Evolutionary conservation across 768 basidiomycete genomes (phyloP), one percentile per base, ranked within the genome.

Genomic region (Pleurotus giganteus): DNA sequence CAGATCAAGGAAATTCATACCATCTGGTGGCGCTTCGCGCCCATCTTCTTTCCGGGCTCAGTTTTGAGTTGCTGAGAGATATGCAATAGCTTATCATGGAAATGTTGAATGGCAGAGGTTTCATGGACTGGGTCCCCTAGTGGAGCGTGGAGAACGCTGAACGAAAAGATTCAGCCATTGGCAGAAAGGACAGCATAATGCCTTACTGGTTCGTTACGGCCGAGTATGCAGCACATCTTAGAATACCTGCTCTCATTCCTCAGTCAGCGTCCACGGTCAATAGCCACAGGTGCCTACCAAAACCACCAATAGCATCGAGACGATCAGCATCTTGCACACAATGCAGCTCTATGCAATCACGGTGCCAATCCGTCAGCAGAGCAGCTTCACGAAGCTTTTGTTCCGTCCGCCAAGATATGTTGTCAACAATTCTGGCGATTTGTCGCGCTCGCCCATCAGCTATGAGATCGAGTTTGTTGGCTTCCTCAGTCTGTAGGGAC

Each of bases 381-480:
- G 82, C 84, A 2, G 69, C 65, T 47, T 79, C 76, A 13, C 80
- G 74, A 5, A 89, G 72, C 57, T 76, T 82, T 66, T 84, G 87
- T 69, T 95, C 94, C 2, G 86, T 93, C 39, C 81, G 86, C 89
- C 91, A 95, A 0, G 89, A 92, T 3, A 94, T 86, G 58, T 85
- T 87, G 28, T 91, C 85, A 26, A 94, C 74, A 56, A 95, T 82
- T 59, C 69, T 73, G 23, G 80, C 71, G 44, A 91, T 75, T 19
- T 73, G 60, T 39, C 69, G 71, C 24, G 83, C 87, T 24, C 86
- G 78, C 2, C 84, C 83, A 53, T 88, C 83, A 12, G 67, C 60
- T 41, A 89, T 70, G 26, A 89, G 71, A 62, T 89, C 82, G 21
- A 86, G 54, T 7, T 2, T 21, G 1, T 12, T 24, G 21, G 4